phyloP scores from a whole-genome alignment of 805 yeast genomes.

The Saccharomycopsis lassenensis region DNA sequence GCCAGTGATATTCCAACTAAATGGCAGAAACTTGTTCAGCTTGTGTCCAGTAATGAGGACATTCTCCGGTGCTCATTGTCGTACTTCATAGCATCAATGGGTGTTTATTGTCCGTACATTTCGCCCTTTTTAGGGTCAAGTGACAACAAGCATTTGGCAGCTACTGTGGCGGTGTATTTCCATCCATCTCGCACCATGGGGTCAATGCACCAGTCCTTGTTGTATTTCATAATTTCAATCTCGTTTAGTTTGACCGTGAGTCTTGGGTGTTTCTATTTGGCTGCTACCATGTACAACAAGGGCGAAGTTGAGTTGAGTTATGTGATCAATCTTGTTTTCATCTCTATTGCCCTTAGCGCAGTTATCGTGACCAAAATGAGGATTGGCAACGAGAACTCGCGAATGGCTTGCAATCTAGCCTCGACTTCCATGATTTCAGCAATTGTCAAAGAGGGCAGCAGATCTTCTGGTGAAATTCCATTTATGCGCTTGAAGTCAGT shows the following conservation, averaged over 20 bases:
- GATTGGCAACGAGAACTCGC: conserved; percentile 57
- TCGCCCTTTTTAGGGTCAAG: conserved; percentile 46
- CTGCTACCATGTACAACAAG: conserved; percentile 33
- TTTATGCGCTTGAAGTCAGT: conserved; percentile 41
- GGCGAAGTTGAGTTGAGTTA: conserved; percentile 41
- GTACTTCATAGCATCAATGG: conserved; percentile 61
- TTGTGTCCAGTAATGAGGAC: too few species aligned
- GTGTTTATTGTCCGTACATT: conserved; percentile 48
- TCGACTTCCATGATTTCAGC: conserved; percentile 62
- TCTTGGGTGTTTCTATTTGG: conserved; percentile 37
- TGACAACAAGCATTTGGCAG: conserved; percentile 71
- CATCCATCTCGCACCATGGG: conserved; percentile 76
- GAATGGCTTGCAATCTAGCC: conserved; percentile 72
- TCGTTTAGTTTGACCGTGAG: conserved; percentile 43
- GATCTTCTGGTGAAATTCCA: conserved; percentile 48
- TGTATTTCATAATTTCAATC: conserved; percentile 47
- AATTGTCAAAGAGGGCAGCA: conserved; percentile 62
- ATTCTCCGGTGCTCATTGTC: conserved; percentile 64
- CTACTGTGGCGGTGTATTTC: conserved; percentile 77
- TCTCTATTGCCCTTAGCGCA: conserved; percentile 47
- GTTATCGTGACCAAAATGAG: conserved; percentile 62
- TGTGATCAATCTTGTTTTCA: conserved; percentile 41
- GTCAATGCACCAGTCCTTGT: conserved; percentile 63
- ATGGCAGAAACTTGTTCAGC: too few species aligned
- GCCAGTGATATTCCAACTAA: too few species aligned